Evolutionary conservation across 1,284 basidiomycete species (phyloP).

Genomic region (Pseudozyma pruni): DNA sequence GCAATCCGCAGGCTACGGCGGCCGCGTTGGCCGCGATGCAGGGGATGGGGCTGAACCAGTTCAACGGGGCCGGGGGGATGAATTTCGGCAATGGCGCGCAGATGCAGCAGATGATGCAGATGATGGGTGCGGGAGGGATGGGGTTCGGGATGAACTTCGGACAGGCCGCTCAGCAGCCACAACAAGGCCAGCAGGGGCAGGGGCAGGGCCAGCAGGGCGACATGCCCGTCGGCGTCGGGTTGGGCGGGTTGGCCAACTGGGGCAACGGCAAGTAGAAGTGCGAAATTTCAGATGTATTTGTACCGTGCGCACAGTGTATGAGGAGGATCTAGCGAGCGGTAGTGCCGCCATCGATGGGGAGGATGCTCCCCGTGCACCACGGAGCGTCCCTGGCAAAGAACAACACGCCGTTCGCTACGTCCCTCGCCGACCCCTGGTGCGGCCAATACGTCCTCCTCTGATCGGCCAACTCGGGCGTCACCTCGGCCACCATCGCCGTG

Average conservation of each 20-base stretch:
- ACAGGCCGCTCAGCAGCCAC: constrained; percentile 12
- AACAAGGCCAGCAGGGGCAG: constrained; percentile 18
- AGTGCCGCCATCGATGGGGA: constrained; percentile 49
- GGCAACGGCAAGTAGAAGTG: constrained; percentile 27
- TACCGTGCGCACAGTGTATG: background rate
- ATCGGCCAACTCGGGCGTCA: constrained; percentile 24
- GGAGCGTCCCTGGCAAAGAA: constrained; percentile 47
- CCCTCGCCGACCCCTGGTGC: constrained; percentile 36
- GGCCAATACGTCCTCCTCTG: constrained; percentile 43
- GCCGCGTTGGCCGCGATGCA: constrained; percentile 37
- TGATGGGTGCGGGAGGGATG: constrained; percentile 21
- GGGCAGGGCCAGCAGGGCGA: constrained; percentile 13
- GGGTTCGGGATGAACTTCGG: constrained; percentile 19
- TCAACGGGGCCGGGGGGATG: constrained; percentile 11
- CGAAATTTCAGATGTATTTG: constrained; percentile 5
- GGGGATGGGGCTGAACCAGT: constrained; percentile 28
- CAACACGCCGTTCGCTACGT: constrained; percentile 44
- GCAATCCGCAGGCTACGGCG: constrained; percentile 24
- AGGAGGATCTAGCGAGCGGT: constrained; percentile 33
- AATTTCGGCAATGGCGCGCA: constrained; percentile 20
- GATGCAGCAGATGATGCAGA: constrained; percentile 49
- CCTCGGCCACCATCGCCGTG: constrained; percentile 43
- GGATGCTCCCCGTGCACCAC: constrained; percentile 46
- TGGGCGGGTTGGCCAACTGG: constrained; percentile 45
- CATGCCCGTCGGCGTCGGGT: constrained; percentile 43